Conservation (phyloP, 225 moss, liverwort and hornwort species). For the Straminergon stramineum region DNA sequence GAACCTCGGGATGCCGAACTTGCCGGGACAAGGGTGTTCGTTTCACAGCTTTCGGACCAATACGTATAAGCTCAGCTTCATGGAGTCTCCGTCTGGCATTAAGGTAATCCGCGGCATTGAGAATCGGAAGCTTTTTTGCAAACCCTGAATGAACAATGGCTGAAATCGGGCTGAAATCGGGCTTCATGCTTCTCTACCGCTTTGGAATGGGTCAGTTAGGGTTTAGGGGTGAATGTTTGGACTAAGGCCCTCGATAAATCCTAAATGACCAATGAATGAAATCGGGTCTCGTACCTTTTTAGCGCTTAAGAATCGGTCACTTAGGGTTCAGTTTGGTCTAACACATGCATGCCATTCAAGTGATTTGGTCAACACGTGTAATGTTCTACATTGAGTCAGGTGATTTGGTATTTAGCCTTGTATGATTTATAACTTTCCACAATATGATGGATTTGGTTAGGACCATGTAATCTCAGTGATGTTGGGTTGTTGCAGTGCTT, state of each 20-base stretch:
- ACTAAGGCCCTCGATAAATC: background rate
- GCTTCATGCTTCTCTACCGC: background rate
- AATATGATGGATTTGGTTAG: background rate
- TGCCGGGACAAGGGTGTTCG: slow-evolving; percentile 88
- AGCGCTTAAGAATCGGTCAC: background rate
- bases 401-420: background rate
- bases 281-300: background rate
- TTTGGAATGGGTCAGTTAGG: background rate
- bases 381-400: background rate
- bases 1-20: slow-evolving; percentile 50
- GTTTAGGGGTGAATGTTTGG: background rate
- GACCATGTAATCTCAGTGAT: background rate
- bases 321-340: background rate
- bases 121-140: background rate
- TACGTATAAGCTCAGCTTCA: slow-evolving; percentile 92
- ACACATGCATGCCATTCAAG: background rate
- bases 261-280: background rate
- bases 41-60: slow-evolving; percentile 94
- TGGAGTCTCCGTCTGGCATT: slow-evolving; percentile 88
- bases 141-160: background rate
- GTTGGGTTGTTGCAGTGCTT: background rate
- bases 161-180: background rate
- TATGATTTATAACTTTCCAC: background rate
- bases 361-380: background rate
- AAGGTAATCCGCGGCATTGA: slow-evolving; percentile 24